These are phyloP conservation scores for Cryphonectria nitschkei DNA, from an alignment of 2,329 filamentous ascomycete genomes.

Conservation along the genomic window DNA sequence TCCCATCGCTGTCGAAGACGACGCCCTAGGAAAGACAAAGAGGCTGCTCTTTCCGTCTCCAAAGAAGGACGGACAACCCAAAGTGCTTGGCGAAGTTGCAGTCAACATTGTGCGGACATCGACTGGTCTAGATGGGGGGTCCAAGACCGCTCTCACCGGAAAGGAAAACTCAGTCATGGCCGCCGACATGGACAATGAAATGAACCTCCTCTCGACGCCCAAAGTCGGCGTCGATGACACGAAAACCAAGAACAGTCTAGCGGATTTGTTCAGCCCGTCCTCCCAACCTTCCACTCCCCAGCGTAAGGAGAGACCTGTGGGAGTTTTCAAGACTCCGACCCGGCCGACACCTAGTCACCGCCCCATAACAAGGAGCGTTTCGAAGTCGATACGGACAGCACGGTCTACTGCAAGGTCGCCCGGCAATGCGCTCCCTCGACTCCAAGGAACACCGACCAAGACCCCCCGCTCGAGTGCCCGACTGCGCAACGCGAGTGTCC, in stretches of 20 bases:
- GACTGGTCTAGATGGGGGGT: conserved; percentile 41
- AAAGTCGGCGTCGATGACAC: conserved; percentile 35
- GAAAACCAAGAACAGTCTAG: conserved; percentile 41
- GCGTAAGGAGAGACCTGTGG: conserved; percentile 51
- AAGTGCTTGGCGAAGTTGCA: conserved; percentile 61
- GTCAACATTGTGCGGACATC: conserved; percentile 55
- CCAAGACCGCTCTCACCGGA: conserved; percentile 41
- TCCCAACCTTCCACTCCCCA: conserved; percentile 57
- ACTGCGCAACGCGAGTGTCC: conserved; percentile 48
- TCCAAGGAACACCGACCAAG: conserved; percentile 53
- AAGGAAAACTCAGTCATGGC: conserved; percentile 47
- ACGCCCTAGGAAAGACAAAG: conserved; percentile 61
- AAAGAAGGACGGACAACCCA: conserved; percentile 65
- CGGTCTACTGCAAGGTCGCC: conserved; percentile 50
- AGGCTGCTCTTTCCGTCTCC: conserved; percentile 79
- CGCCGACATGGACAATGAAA: background rate
- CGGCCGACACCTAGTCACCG: conserved; percentile 64
- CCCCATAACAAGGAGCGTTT: conserved; percentile 64
- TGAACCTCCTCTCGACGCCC: conserved; percentile 34
- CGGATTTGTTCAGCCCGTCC: conserved; percentile 68
- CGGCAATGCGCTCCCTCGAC: conserved; percentile 40
- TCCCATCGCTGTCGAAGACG: conserved; percentile 57
- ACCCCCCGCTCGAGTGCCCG: conserved; percentile 42
- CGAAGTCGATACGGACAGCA: conserved; percentile 56
- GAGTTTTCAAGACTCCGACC: conserved; percentile 64